phyloP scores from a whole-genome alignment of 768 basidiomycete species.

The Naganishia randhawae region DNA sequence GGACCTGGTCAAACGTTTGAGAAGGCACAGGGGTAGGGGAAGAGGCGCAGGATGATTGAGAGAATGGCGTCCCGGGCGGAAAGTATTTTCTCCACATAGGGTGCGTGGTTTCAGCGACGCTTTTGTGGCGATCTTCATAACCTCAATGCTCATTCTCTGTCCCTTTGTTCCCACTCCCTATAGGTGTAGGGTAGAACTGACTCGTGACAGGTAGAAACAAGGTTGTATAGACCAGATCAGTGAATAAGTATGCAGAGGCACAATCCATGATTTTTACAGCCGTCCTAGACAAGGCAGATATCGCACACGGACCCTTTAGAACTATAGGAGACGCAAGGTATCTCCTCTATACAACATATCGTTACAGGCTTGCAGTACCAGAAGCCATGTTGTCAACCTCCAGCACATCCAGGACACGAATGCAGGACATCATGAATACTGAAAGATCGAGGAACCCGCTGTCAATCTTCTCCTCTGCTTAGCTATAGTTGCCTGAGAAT shows the following conservation, averaged over 20 bases:
- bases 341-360: neutral
- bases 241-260: neutral
- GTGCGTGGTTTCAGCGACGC: neutral
- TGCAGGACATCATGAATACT: conserved; percentile 86
- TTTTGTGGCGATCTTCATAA: neutral
- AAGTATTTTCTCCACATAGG: neutral
- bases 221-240: neutral
- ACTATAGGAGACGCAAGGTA: neutral
- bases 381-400: neutral
- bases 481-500: neutral
- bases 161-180: neutral
- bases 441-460: neutral
- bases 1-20: conserved; percentile 15
- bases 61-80: neutral
- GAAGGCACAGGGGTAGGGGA: neutral
- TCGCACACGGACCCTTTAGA: neutral
- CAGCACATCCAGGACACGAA: conserved; percentile 68
- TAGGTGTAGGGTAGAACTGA: too few relatives aligned
- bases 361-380: neutral
- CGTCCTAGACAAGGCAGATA: neutral
- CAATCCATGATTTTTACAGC: neutral
- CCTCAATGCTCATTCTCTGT: neutral
- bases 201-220: neutral
- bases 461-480: neutral
- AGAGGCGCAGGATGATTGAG: neutral